These are phyloP conservation scores for Iberis pinnata DNA, from an alignment of 345 rosid species.

Conservation along the genomic window DNA sequence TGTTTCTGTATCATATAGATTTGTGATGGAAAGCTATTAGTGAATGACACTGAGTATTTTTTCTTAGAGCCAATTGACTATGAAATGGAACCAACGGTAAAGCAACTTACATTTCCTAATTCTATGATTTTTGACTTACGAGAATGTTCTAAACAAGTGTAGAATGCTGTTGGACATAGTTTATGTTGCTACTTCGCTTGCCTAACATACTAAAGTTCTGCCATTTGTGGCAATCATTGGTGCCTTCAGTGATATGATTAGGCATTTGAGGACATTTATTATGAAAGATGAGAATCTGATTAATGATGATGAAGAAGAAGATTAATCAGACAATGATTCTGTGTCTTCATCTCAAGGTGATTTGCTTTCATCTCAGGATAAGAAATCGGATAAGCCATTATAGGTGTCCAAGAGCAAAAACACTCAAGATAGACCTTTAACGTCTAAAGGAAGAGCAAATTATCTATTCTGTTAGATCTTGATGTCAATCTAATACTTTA, in stretches of 20 bases:
- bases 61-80: conserved; percentile 65
- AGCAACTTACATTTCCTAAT: not conserved
- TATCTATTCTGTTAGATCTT: conserved; percentile 26
- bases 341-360: conserved; percentile 28
- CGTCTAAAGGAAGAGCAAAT: conserved; percentile 21
- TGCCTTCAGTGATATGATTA: too few species aligned
- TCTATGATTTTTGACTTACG: not conserved
- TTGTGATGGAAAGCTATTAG: conserved; percentile 56
- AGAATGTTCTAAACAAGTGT: too few species aligned
- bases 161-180: too few species aligned
- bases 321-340: conserved; percentile 43
- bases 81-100: conserved; percentile 67
- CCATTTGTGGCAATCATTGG: too few species aligned
- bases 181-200: too few species aligned
- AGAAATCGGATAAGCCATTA: too few species aligned
- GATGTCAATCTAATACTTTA: conserved; percentile 23
- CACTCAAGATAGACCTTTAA: conserved; percentile 25
- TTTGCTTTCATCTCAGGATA: too few species aligned
- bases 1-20: conserved; percentile 46
- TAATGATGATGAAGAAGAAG: conserved; percentile 27
- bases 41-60: conserved; percentile 70
- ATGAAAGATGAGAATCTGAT: conserved; percentile 20
- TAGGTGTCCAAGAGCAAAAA: conserved; percentile 33
- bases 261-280: too few species aligned
- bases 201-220: too few species aligned